Evolutionary conservation across 2,329 filamentous ascomycete species (phyloP), one percentile per base, ranked within the genome.

Genomic region (Curvularia sp.): DNA sequence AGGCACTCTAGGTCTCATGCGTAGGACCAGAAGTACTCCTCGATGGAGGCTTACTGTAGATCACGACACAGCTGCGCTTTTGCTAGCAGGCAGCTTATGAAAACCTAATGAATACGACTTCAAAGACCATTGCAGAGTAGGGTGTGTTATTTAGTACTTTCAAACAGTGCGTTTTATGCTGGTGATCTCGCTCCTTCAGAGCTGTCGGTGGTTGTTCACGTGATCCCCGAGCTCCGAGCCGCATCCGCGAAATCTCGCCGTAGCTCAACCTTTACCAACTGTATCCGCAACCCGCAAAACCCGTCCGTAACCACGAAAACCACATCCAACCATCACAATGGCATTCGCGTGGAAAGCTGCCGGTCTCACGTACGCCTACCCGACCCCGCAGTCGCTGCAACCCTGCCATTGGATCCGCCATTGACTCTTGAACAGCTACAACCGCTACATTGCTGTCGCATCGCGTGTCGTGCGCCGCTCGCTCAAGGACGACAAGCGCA

Each of bases 291-390:
- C 61, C 62, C 61, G 59, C 43, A 57, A 60, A 64, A 60, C 64
- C 60, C 66, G 60, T 60, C 63, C 66, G 58, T 59, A 63, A 57
- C 63, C 62, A 63, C 66, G 49, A 68, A 68, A 68, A 47, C 64
- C 70, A 45, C 65, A 66, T 64, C 65, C 68, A 63, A 73, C 74
- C 78, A 73, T 76, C 87, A 92, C 87, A 84, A 99, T 98, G 95
- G 86, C 90, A 83, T 94, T 93, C 85, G 92, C 93, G 79, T 99
- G 94, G 95, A 98, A 97, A 91, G 88, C 93, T 78, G 92, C 95
- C 80, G 95, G 95, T 82, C 86, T 98, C 79, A 96, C 89, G 93
- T 97, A 90, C 81, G 92, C 86, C 36, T 34, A 10, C 28, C 39
- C 55, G 23, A 28, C 4, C 15, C 18, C 49, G 21, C 60, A 18